Evolutionary conservation across 2,329 filamentous ascomycete species (phyloP), one percentile per base, ranked within the genome.

Genomic region (Phymatotrichopsis omnivora): DNA sequence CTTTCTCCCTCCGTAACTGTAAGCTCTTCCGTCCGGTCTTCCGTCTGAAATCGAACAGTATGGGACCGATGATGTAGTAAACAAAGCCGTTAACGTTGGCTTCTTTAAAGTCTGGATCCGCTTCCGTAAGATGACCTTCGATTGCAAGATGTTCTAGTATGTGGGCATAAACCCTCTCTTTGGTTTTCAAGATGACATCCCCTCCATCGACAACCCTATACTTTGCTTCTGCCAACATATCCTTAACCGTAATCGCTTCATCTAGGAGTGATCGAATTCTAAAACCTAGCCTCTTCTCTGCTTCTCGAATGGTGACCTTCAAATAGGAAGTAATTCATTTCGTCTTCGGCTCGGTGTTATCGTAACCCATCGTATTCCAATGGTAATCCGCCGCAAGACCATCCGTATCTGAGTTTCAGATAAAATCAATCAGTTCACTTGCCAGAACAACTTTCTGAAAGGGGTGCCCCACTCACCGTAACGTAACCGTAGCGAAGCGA

Each of bases 351-450:
- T 35, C 24, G 5, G 20, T 38, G 27, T 24, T 45, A 25, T 41
- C 19, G 17, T 33, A 20, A 48, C n/a, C 33, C 33, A 49, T 40
- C 22, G 33, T 42, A n/a, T n/a, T n/a, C n/a, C n/a, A n/a, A n/a
- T n/a, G n/a, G n/a, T n/a, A n/a, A n/a, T n/a, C n/a, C n/a, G n/a
- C n/a, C n/a, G n/a, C n/a, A n/a, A n/a, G n/a, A n/a, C n/a, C n/a
- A n/a, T n/a, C n/a, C n/a, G n/a, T n/a, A n/a, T n/a, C n/a, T n/a
- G n/a, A n/a, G n/a, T n/a, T n/a, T n/a, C n/a, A n/a, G n/a, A n/a
- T n/a, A n/a, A n/a, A n/a, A n/a, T n/a, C n/a, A n/a, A n/a, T n/a
- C n/a, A n/a, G n/a, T n/a, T n/a, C n/a, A n/a, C n/a, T n/a, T n/a
- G n/a, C n/a, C n/a, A n/a, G n/a, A n/a, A n/a, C n/a, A n/a, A n/a